phyloP scores from a whole-genome alignment of 495 filamentous ascomycete species.

The Cairneyella variabilis region DNA sequence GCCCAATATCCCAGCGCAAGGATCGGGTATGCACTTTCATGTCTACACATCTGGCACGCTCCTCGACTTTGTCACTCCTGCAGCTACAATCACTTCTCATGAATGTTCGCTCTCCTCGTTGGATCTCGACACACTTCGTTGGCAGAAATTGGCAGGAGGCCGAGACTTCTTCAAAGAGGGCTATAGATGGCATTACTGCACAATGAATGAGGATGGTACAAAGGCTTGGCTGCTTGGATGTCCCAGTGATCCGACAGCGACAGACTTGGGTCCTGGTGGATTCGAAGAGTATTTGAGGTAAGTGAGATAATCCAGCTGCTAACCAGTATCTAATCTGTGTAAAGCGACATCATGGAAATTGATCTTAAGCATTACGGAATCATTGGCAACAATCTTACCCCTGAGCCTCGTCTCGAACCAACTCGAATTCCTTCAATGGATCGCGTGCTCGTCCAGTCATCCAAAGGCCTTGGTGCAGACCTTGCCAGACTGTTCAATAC shows the following conservation, averaged over 20 bases:
- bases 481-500: conserved; percentile 82
- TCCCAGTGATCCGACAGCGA: conserved; percentile 56
- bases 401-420: conserved; percentile 55
- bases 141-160: conserved; percentile 91
- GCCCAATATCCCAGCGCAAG: conserved; percentile 79
- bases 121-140: conserved; percentile 79
- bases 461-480: conserved; percentile 73
- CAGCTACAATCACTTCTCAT: conserved; percentile 72
- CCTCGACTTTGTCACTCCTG: conserved; percentile 89
- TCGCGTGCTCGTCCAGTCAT: conserved; percentile 32
- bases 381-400: conserved; percentile 69
- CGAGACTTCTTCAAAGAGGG: conserved; percentile 83
- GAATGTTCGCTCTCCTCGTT: conserved; percentile 89
- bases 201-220: conserved; percentile 85
- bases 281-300: conserved; percentile 77
- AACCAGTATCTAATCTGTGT: conserved; percentile 1
- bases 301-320: neutral
- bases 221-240: conserved; percentile 97
- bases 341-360: conserved; percentile 80
- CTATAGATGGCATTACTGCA: conserved; percentile 97
- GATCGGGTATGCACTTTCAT: conserved; percentile 89
- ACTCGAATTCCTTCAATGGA: conserved; percentile 44
- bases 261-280: conserved; percentile 44
- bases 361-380: conserved; percentile 82
- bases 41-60: conserved; percentile 89